These are phyloP conservation scores for Naganishia albida DNA, from an alignment of 1,284 basidiomycete species.

Conservation along the genomic window DNA sequence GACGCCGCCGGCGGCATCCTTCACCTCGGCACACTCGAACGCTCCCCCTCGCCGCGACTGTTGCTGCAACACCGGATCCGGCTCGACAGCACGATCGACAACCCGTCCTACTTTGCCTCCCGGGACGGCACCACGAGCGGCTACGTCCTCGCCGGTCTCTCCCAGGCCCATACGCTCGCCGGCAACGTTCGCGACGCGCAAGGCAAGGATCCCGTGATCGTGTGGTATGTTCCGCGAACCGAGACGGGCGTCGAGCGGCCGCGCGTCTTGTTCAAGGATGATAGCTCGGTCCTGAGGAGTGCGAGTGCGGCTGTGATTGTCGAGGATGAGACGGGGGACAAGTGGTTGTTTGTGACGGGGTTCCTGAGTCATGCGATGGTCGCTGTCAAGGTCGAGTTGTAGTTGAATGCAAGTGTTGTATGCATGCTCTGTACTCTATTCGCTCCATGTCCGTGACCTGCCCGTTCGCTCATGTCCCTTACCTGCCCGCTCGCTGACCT, in stretches of 20 bases:
- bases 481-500: too few relatives aligned
- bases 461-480: too few relatives aligned
- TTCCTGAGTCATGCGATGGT: conserved; percentile 35
- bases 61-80: conserved; percentile 13
- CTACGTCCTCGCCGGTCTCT: conserved; percentile 39
- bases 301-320: conserved; percentile 33
- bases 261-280: conserved; percentile 37
- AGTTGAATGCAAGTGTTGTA: not conserved
- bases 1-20: conserved; percentile 40
- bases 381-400: conserved; percentile 38
- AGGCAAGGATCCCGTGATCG: conserved; percentile 23
- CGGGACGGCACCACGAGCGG: conserved; percentile 34
- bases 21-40: conserved; percentile 2
- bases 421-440: too few relatives aligned
- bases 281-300: conserved; percentile 35
- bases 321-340: conserved; percentile 37
- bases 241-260: conserved; percentile 15
- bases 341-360: conserved; percentile 41
- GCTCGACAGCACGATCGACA: conserved; percentile 40
- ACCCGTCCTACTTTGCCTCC: conserved; percentile 40
- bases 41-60: not conserved
- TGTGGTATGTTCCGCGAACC: conserved; percentile 31
- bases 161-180: conserved; percentile 31
- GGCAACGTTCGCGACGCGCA: conserved; percentile 6
- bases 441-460: too few relatives aligned